These are phyloP conservation scores for Alternaria consortialis DNA, from an alignment of 2,329 filamentous ascomycete species.

Conservation along the genomic window DNA sequence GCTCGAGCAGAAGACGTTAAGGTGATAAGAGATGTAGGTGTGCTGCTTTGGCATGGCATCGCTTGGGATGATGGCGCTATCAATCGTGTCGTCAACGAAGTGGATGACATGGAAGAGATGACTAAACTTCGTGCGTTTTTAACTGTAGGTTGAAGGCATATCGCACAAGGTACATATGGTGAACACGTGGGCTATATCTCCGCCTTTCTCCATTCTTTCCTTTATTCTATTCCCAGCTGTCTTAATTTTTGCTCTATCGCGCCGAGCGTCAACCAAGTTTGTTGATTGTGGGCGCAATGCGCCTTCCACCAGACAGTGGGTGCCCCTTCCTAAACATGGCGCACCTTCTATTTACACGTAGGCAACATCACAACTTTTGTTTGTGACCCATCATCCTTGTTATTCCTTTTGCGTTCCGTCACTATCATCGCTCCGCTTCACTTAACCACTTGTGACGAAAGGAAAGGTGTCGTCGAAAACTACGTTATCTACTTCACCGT, in stretches of 20 bases:
- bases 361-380: conserved; percentile 12
- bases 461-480: background rate
- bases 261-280: background rate
- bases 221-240: background rate
- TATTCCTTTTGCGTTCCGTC: background rate
- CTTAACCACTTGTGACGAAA: background rate
- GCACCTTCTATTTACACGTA: conserved; percentile 27
- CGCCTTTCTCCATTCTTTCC: background rate
- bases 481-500: background rate
- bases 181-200: background rate
- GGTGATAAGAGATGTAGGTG: conserved; percentile 62
- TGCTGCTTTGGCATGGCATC: conserved; percentile 70
- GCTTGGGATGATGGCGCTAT: conserved; percentile 69
- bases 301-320: conserved; percentile 10
- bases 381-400: conserved; percentile 1
- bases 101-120: conserved; percentile 63
- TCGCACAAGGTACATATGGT: background rate
- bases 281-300: conserved; percentile 2
- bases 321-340: conserved; percentile 18
- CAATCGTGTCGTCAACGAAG: conserved; percentile 65
- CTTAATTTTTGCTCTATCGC: background rate
- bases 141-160: background rate
- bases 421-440: background rate
- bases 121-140: conserved; percentile 59
- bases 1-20: conserved; percentile 49